A percentile compares a stretch with the other conserved stretches of the same genome.
These are phyloP conservation scores for Mortierella alpina DNA, from an alignment of 192 early-diverging fungal species.

Conservation along the genomic window DNA sequence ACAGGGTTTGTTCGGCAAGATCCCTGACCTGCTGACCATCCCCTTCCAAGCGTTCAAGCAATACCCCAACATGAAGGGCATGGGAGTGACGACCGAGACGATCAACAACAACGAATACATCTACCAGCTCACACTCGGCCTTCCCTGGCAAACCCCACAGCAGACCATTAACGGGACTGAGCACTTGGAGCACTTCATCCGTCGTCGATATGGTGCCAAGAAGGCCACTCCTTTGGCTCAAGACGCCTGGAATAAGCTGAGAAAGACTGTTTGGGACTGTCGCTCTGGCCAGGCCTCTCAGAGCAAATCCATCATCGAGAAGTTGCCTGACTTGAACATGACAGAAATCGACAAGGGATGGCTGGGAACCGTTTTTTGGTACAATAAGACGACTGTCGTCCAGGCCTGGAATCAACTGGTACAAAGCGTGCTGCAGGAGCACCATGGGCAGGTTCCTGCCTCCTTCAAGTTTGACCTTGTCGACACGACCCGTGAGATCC, in stretches of 20 bases:
- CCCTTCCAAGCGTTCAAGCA: constrained; percentile 16
- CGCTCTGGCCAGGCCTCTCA: background rate
- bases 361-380: constrained; percentile 37
- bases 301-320: constrained; percentile 41
- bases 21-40: background rate
- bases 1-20: constrained; percentile 38
- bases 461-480: constrained; percentile 43
- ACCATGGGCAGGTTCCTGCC: constrained; percentile 9
- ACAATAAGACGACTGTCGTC: constrained; percentile 35
- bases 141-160: constrained; percentile 33
- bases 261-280: constrained; percentile 40
- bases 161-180: constrained; percentile 14
- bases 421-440: background rate
- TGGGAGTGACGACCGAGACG: constrained; percentile 38
- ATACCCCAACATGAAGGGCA: constrained; percentile 26
- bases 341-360: background rate
- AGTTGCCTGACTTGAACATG: constrained; percentile 38
- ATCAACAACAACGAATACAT: constrained; percentile 52
- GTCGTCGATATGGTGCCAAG: constrained; percentile 32
- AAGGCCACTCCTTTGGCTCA: constrained; percentile 14
- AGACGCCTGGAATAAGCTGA: constrained; percentile 21
- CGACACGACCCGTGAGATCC: constrained; percentile 43
- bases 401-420: constrained; percentile 39
- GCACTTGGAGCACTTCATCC: constrained; percentile 23
- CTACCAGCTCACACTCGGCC: constrained; percentile 13